Evolutionary conservation across 768 basidiomycete species (phyloP), one percentile per base, ranked within the genome.

Genomic region (Phlebiopsis gigantea): DNA sequence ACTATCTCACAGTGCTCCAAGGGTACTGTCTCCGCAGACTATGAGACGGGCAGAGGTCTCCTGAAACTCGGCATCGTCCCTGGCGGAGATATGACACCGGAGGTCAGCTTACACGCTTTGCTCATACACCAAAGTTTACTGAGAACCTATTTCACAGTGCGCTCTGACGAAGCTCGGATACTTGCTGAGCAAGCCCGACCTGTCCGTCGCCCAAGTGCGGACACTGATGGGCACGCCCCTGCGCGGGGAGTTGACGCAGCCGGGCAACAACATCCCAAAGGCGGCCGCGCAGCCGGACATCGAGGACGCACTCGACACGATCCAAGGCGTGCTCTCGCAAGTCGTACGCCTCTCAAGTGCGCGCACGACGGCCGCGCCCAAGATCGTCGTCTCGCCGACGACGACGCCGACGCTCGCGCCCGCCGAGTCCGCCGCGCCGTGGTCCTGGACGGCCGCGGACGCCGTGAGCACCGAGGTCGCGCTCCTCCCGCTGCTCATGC

Each of bases 81-180:
- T 0, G 93, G 93, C 5, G 83, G 82, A 25, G 94, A 97, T 69
- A 95, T 96, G 93, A 97, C 94, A 1, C 90, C 93, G n/a, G 93
- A 96, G 81, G 91, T 90, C 57, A 50, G 46, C 24, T 21, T 25
- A 10, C 43, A 43, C 22, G 39, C 4, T 29, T 12, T 26, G 0
- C 28, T 41, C 21, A 24, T n/a, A n/a, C n/a, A n/a, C 24, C 2
- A 19, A 49, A 7, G 24, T 24, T 19, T 26, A 24, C 29, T 31
- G n/a, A 39, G 34, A 10, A 7, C 31, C 31, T 42, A 26, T 39
- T 31, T 10, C 7, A 12, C 57, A 95, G 93, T 92, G 91, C 57
- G 94, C 94, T 1, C 80, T 97, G 19, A 79, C 92, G 14, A 98
- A 98, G 72, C 78, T 98, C 15, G 81, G 88, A 46, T 98, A 97